Base-by-base conservation (phyloP, 768 basidiomycete genomes). In the Russula brevipes region DNA sequence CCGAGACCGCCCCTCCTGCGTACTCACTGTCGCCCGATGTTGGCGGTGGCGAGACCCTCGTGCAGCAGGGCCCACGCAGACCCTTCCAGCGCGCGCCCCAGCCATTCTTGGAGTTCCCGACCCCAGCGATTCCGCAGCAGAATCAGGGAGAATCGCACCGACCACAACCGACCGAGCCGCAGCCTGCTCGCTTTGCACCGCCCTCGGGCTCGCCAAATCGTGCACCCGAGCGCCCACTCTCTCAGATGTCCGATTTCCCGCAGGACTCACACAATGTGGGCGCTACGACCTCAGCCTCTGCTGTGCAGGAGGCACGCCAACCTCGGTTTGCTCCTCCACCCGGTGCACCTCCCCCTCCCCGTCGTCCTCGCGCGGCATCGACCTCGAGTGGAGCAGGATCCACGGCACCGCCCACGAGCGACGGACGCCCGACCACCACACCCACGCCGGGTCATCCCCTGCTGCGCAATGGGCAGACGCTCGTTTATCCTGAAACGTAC, bases 371-470 rank as follows among this genome's bases (percentile, higher is more conserved):
- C 50, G 11, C 70, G 45, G 58, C 57, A 8, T 61, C 58, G 38
- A 50, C 60, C 17, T 54, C 63, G 16, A 57, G 59, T 6, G 57
- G 53, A 12, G 61, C 58, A 2, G 56, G 42, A 41, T 60, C 31
- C 35, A 50, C 35, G 11, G 62, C 54, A 44, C 47, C 35, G 51
- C 68, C 16, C 73, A 19, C 75, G 1, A 79, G 83, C 58, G 86
- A 88, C 66, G 81, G 82, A 0, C 76, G 78, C 2, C 91, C 91
- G 0, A 93, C 89, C 1, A 77, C 72, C 6, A 76, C 70, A 3
- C 88, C 91, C 4, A 76, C 78, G 0, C 80, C 85, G 0, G 91
- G 91, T 0, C 87, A 84, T 67, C 86, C 88, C 0, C 75, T 92
- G 4, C 73, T 93, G 59, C 76, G 76, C 30, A 74, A 82, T 41